phyloP scores from a whole-genome alignment of 352 stramenopile species.

The Sclerospora graminicola region DNA sequence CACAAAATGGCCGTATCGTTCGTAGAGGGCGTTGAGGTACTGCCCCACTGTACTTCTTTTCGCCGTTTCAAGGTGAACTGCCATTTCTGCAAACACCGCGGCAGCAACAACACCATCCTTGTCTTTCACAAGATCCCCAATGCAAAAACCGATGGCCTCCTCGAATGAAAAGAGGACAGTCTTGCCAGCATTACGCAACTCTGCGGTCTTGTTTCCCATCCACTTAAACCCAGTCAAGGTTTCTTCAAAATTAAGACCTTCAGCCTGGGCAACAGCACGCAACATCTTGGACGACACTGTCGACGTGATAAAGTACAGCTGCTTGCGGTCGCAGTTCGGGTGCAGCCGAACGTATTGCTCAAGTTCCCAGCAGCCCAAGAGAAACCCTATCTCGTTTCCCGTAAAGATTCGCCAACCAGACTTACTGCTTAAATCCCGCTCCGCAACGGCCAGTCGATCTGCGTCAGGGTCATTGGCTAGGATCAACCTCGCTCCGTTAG shows the following conservation, averaged over 20 bases:
- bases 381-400: slow-evolving; percentile 95
- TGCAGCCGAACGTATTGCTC: slow-evolving; percentile 53
- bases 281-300: slow-evolving; percentile 98
- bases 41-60: slow-evolving; percentile 51
- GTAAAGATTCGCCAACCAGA: slow-evolving; percentile 94
- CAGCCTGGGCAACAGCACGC: slow-evolving; percentile 76
- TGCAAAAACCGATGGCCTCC: slow-evolving; percentile 98
- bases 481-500: slow-evolving; percentile 75
- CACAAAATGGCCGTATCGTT: slow-evolving; percentile 94
- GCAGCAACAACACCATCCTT: slow-evolving; percentile 96
- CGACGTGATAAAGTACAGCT: slow-evolving; percentile 89
- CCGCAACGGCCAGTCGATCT: slow-evolving; percentile 94
- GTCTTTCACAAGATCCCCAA: slow-evolving; percentile 94
- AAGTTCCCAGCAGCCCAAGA: slow-evolving; percentile 91
- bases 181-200: slow-evolving; percentile 81
- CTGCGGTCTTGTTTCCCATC: slow-evolving; percentile 90
- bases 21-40: slow-evolving; percentile 83
- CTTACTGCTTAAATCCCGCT: slow-evolving; percentile 51
- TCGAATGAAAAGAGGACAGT: slow-evolving; percentile 95
- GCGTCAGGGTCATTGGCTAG: slow-evolving; percentile 98
- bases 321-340: slow-evolving; percentile 38
- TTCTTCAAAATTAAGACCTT: slow-evolving; percentile 95
- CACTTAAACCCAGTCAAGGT: slow-evolving; percentile 99
- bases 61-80: slow-evolving; percentile 42
- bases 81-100: slow-evolving; percentile 88